Conservation (phyloP, 805 yeast genomes). For the Kurtzmaniella cleridarum region DNA sequence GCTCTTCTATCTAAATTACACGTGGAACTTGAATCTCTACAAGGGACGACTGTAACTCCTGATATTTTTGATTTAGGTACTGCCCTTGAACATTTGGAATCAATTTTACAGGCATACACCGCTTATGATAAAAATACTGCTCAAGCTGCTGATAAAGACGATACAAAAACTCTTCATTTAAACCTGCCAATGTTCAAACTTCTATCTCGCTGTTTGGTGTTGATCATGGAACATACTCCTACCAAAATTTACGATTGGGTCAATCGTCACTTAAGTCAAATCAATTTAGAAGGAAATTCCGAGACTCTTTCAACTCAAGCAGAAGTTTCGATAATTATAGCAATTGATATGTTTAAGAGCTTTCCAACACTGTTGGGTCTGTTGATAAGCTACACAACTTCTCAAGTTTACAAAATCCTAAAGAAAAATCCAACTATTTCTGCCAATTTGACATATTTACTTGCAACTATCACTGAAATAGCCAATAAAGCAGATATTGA, state of each 20-base stretch:
- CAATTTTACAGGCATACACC: too few relatives aligned
- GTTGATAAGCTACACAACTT: slow-evolving; percentile 26
- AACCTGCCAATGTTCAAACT: slow-evolving; percentile 20
- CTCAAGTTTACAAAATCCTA: slow-evolving; percentile 34
- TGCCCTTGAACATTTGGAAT: too few relatives aligned
- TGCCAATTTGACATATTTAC: slow-evolving; percentile 24
- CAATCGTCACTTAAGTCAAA: slow-evolving; percentile 22
- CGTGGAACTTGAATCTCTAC: too few relatives aligned
- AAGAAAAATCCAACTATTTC: slow-evolving; percentile 25
- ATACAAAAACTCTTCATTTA: background rate
- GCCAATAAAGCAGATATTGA: slow-evolving; percentile 35
- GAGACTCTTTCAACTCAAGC: slow-evolving; percentile 12
- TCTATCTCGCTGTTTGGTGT: slow-evolving; percentile 22
- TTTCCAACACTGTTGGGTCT: slow-evolving; percentile 34
- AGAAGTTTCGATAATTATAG: slow-evolving; percentile 22
- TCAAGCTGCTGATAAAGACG: background rate
- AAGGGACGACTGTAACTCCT: too few relatives aligned
- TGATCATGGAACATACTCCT: slow-evolving; percentile 24
- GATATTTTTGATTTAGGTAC: too few relatives aligned
- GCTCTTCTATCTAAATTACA: too few relatives aligned
- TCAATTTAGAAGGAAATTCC: slow-evolving; percentile 14
- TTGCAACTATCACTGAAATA: slow-evolving; percentile 25
- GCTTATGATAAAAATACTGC: background rate
- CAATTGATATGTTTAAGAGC: slow-evolving; percentile 32
- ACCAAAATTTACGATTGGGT: slow-evolving; percentile 33